phyloP scores from a whole-genome alignment of 2,329 filamentous ascomycete genomes.

The Scytalidium sp. region DNA sequence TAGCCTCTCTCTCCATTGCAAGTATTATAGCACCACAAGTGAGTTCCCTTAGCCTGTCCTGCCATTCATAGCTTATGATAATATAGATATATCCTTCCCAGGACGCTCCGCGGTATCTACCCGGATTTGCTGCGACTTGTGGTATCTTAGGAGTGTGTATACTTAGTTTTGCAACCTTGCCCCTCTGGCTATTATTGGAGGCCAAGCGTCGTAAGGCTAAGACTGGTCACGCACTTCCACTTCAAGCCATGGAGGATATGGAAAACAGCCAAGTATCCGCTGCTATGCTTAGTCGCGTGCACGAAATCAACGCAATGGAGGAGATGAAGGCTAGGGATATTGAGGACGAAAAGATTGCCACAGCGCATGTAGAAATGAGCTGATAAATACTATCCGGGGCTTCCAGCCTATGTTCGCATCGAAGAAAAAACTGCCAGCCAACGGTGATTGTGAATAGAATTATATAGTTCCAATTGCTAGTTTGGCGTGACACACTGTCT shows the following conservation, averaged over 20 bases:
- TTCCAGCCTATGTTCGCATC: no score
- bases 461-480: no score
- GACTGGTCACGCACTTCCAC: constrained; percentile 2
- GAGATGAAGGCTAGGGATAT: not conserved
- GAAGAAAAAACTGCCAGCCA: no score
- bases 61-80: constrained; percentile 1
- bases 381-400: not conserved
- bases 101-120: constrained; percentile 9
- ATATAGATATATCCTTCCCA: not conserved
- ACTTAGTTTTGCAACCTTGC: constrained; percentile 12
- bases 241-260: constrained; percentile 4
- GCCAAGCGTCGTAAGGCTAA: constrained; percentile 3
- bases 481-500: no score
- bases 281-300: constrained; percentile 1
- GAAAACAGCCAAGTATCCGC: constrained; percentile 8
- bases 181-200: constrained; percentile 10
- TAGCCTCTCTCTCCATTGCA: constrained; percentile 19
- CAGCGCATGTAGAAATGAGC: not conserved
- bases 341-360: not conserved
- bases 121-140: constrained; percentile 15
- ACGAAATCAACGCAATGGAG: constrained; percentile 2
- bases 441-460: no score
- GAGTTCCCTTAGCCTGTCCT: not conserved
- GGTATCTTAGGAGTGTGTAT: constrained; percentile 13
- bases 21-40: constrained; percentile 18